A percentile compares a stretch with the other conserved stretches of the same genome.
Conservation (phyloP, 306 rosid genomes). For the Trifolium pratense region DNA sequence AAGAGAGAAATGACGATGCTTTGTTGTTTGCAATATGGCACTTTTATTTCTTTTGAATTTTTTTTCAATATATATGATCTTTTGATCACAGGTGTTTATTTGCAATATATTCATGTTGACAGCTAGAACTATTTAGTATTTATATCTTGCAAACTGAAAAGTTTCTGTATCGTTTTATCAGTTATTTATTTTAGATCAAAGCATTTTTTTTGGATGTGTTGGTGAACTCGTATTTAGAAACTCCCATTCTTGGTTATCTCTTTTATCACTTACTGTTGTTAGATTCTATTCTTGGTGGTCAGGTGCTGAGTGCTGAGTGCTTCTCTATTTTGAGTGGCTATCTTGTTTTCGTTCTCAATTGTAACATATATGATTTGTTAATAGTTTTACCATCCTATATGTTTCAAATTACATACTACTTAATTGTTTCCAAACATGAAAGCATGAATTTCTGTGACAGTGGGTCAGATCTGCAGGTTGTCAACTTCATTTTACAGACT, state of each 20-base stretch:
- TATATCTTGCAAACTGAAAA: conserved; percentile 8
- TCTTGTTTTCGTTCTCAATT: conserved; percentile 19
- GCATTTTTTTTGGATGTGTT: conserved; percentile 14
- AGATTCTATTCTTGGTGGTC: conserved; percentile 37
- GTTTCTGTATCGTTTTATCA: conserved; percentile 16
- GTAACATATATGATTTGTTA: conserved; percentile 14
- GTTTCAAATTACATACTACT: conserved; percentile 37
- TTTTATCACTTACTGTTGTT: conserved; percentile 30
- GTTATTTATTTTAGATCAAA: conserved; percentile 24
- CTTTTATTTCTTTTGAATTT: not conserved
- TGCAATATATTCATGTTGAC: conserved; percentile 22
- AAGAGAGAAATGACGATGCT: conserved; percentile 22
- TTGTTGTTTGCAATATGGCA: conserved; percentile 10
- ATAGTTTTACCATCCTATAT: conserved; percentile 23
- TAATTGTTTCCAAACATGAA: conserved; percentile 38
- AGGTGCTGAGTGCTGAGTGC: conserved; percentile 34
- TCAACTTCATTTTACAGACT: conserved; percentile 87
- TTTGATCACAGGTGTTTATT: conserved; percentile 22
- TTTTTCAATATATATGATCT: not conserved
- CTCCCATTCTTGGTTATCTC: conserved; percentile 19
- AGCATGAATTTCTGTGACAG: conserved; percentile 55
- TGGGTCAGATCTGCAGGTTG: conserved; percentile 77
- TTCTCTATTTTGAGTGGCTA: conserved; percentile 35
- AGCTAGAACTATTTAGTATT: conserved; percentile 25
- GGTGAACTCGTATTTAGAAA: conserved; percentile 22